phyloP scores from a whole-genome alignment of 2,329 filamentous ascomycete species.

The Cercospora sp. region DNA sequence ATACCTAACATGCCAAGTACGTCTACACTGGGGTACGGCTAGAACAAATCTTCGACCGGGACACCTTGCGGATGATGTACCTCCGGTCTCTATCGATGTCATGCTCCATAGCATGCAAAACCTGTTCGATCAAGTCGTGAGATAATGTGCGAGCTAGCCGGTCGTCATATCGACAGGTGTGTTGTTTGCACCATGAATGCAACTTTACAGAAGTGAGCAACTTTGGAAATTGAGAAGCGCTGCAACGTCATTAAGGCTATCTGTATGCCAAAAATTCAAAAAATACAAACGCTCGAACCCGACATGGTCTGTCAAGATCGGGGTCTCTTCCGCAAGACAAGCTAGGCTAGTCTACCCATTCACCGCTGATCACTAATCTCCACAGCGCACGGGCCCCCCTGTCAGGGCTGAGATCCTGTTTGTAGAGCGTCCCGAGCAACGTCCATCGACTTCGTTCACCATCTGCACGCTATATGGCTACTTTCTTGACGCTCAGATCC shows the following conservation, averaged over 20 bases:
- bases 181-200: no score
- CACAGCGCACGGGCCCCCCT: background rate
- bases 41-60: background rate
- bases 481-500: background rate
- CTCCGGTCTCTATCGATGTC: background rate
- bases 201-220: no score
- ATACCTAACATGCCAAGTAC: background rate
- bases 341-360: background rate
- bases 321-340: background rate
- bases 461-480: background rate
- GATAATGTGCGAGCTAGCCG: background rate
- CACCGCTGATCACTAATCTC: background rate
- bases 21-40: background rate
- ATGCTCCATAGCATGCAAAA: background rate
- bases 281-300: background rate
- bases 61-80: background rate
- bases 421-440: background rate
- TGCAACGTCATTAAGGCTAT: background rate
- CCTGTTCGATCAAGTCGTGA: background rate
- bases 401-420: background rate
- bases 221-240: no score
- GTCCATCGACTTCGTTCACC: background rate
- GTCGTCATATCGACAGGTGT: background rate
- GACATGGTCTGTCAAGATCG: background rate
- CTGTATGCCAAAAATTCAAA: background rate